These are phyloP conservation scores for Saprolegnia parasitica DNA, from an alignment of 352 stramenopile genomes.

Conservation along the genomic window DNA sequence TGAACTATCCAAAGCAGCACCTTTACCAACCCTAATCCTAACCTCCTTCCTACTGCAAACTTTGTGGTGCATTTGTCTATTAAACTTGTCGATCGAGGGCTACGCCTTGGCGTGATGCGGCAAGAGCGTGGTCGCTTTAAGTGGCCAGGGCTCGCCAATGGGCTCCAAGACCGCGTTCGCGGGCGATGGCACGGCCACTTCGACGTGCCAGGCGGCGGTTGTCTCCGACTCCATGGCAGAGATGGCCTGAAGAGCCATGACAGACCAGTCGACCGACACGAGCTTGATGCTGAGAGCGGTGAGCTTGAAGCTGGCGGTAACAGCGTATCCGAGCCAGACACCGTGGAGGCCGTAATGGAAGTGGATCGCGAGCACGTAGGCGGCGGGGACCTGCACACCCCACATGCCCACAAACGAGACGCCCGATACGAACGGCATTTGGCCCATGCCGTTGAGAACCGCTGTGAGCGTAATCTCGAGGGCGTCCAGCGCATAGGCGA, in stretches of 20 bases:
- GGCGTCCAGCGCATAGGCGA: conserved; percentile 55
- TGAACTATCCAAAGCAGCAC: too few relatives aligned
- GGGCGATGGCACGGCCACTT: not conserved
- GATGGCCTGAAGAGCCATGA: conserved; percentile 45
- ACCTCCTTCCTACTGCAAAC: too few relatives aligned
- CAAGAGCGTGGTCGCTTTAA: too few relatives aligned
- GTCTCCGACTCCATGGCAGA: conserved; percentile 38
- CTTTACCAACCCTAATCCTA: too few relatives aligned
- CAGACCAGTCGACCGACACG: conserved; percentile 43
- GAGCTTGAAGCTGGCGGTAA: conserved; percentile 66
- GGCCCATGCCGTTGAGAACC: conserved; percentile 69
- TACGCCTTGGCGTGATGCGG: conserved; percentile 1
- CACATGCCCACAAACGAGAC: conserved; percentile 45
- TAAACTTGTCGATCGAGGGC: conserved; percentile 41
- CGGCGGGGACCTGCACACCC: conserved; percentile 58
- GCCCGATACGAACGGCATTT: not conserved
- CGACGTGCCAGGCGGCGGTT: not conserved
- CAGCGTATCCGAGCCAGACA: conserved; percentile 57
- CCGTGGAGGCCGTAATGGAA: conserved; percentile 54
- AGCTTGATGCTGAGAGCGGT: conserved; percentile 44
- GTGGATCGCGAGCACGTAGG: conserved; percentile 42
- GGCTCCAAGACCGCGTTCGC: conserved; percentile 1
- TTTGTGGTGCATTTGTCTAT: too few relatives aligned
- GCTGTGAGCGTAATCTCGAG: conserved; percentile 54
- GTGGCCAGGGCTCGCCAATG: too few relatives aligned